Conservation (phyloP, 441 rosid species). For the Metrosideros polymorpha region DNA sequence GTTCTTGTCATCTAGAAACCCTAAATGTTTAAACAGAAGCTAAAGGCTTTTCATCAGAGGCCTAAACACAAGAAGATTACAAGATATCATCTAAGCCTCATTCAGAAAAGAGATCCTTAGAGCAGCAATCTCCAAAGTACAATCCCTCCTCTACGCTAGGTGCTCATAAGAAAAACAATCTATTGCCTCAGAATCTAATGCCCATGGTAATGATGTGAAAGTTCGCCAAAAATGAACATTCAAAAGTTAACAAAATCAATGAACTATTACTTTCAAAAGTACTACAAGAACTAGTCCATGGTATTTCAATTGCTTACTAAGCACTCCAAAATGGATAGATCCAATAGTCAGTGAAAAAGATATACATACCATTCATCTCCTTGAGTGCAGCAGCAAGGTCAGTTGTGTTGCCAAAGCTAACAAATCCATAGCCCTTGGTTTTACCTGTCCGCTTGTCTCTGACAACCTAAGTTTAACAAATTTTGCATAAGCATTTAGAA, state of each 20-base stretch:
- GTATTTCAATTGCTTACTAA: not conserved
- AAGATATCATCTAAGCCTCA: not conserved
- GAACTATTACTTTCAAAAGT: not conserved
- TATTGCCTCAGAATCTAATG: not conserved
- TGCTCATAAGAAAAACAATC: not conserved
- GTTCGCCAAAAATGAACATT: not conserved
- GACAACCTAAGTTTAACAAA: conserved; percentile 45
- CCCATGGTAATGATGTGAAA: not conserved
- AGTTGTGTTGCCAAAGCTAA: conserved; percentile 75
- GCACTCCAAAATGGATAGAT: not conserved
- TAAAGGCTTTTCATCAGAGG: not conserved
- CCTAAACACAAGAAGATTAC: not conserved
- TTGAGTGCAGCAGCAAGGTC: conserved; percentile 88
- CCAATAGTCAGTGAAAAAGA: not conserved
- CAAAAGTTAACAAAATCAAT: not conserved
- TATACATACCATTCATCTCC: conserved; percentile 78
- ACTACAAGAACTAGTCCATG: not conserved
- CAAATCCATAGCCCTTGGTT: conserved; percentile 95
- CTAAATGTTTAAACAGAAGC: not conserved
- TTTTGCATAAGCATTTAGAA: not conserved
- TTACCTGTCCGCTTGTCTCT: conserved; percentile 95
- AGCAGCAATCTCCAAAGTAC: not conserved
- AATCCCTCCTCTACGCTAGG: not conserved
- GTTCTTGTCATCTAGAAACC: not conserved
- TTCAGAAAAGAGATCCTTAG: not conserved